A percentile compares a stretch with the other conserved stretches of the same genome.
These are phyloP conservation scores for Cercospora sojina DNA, from an alignment of 2,329 filamentous ascomycete genomes.

Conservation along the genomic window DNA sequence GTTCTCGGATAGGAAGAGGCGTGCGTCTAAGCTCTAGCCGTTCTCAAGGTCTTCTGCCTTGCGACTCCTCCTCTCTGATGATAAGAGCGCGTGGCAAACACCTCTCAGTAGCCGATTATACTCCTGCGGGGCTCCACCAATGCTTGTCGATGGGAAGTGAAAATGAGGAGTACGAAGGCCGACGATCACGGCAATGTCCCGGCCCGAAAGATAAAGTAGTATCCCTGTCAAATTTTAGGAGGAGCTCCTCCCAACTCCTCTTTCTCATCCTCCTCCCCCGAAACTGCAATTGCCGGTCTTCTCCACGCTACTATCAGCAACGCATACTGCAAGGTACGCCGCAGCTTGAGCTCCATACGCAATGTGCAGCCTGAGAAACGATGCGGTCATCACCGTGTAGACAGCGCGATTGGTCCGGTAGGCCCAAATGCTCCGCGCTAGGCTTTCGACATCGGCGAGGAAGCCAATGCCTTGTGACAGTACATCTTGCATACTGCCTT, in stretches of 20 bases:
- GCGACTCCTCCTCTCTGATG: not conserved
- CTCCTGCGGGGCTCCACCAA: not conserved
- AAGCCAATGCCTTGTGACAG: not conserved
- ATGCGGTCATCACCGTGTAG: not conserved
- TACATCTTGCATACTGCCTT: not conserved
- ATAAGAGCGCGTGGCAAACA: not conserved
- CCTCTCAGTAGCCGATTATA: not conserved
- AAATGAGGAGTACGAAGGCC: not conserved
- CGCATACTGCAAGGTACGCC: not conserved
- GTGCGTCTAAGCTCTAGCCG: not conserved
- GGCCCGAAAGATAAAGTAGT: not conserved
- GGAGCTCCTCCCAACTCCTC: not conserved
- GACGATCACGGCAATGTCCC: not conserved
- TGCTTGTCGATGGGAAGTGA: not conserved
- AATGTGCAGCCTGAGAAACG: not conserved
- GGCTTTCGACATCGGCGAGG: not conserved
- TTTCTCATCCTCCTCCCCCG: not conserved
- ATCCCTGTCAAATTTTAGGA: not conserved
- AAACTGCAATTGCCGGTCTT: not conserved
- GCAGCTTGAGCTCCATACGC: not conserved
- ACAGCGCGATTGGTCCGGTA: not conserved
- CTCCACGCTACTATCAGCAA: not conserved
- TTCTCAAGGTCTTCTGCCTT: not conserved
- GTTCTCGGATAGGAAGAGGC: not conserved
- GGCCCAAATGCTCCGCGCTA: not conserved